A percentile compares a stretch with the other conserved stretches of the same genome.
Conservation (phyloP, 148 eudicot species). For the Fagopyrum homotropicum region DNA sequence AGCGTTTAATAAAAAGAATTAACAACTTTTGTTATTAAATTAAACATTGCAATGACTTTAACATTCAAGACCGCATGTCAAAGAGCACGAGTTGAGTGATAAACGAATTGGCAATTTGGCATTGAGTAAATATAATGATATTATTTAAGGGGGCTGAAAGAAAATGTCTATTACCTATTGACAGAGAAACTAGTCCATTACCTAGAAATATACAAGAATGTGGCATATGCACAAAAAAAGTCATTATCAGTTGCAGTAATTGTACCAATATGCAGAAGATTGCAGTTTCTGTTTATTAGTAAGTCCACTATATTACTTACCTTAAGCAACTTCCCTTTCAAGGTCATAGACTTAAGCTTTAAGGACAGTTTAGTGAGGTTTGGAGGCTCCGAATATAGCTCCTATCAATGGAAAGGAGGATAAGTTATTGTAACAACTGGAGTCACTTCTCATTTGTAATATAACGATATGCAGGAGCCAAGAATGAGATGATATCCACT, state of each 20-base stretch:
- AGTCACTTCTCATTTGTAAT: neutral
- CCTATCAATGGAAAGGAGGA: constrained; percentile 31
- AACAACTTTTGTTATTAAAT: constrained; percentile 16
- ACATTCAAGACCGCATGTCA: constrained; percentile 14
- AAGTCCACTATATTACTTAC: constrained; percentile 27
- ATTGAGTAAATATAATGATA: too few relatives aligned
- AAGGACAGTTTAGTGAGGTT: constrained; percentile 49
- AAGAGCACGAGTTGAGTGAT: neutral
- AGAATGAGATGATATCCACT: too few relatives aligned
- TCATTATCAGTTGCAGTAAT: too few relatives aligned
- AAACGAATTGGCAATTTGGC: neutral
- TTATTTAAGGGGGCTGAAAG: too few relatives aligned
- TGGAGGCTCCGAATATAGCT: constrained; percentile 57
- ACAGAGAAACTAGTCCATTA: too few relatives aligned
- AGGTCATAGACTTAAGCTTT: constrained; percentile 53
- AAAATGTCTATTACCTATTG: too few relatives aligned
- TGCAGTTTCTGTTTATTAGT: too few relatives aligned
- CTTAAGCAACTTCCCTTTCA: constrained; percentile 53
- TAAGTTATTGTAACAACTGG: neutral
- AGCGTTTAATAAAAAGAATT: too few relatives aligned
- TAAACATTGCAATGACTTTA: constrained; percentile 23
- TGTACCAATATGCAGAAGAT: too few relatives aligned
- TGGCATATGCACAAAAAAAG: too few relatives aligned
- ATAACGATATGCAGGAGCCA: neutral
- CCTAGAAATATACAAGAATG: too few relatives aligned